Percentiles rank a stretch among this genome's conserved stretches.
These are phyloP conservation scores for Penicillium herquei DNA, from an alignment of 495 filamentous ascomycete species.

Conservation along the genomic window DNA sequence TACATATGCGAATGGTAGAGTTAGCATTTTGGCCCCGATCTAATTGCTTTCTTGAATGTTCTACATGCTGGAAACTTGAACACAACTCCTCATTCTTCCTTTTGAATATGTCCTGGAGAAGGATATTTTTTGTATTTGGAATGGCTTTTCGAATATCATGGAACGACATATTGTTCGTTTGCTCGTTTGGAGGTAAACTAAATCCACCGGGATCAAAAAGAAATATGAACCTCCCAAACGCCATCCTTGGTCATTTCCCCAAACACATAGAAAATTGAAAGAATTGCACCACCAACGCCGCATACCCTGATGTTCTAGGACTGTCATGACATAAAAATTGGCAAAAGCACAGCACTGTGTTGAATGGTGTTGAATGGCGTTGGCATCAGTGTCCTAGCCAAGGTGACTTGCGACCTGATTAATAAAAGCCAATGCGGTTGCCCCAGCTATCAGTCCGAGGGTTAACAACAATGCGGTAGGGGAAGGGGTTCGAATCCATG, in stretches of 20 bases:
- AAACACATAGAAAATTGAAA: neutral
- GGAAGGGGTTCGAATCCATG: constrained; percentile 89
- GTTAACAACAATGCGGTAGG: constrained; percentile 86
- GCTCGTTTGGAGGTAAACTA: no score
- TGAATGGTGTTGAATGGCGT: no score
- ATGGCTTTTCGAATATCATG: neutral
- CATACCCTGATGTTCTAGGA: neutral
- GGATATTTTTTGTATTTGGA: neutral
- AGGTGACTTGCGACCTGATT: constrained; percentile 6
- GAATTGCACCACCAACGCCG: neutral
- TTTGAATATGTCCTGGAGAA: no score
- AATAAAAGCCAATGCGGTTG: constrained; percentile 75
- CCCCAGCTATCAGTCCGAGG: constrained; percentile 78
- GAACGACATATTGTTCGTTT: no score
- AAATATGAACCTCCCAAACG: constrained; percentile 5
- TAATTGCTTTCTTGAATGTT: neutral
- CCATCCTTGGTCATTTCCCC: neutral
- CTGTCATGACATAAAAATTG: no score
- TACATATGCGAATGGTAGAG: constrained; percentile 10
- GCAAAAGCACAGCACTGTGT: no score
- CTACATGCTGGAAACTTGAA: neutral
- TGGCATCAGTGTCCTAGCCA: no score
- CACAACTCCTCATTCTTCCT: neutral
- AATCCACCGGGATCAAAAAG: neutral
- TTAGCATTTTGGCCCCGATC: neutral